phyloP scores from a whole-genome alignment of 768 basidiomycete genomes.

The Porphyrellus cyaneotinctus region DNA sequence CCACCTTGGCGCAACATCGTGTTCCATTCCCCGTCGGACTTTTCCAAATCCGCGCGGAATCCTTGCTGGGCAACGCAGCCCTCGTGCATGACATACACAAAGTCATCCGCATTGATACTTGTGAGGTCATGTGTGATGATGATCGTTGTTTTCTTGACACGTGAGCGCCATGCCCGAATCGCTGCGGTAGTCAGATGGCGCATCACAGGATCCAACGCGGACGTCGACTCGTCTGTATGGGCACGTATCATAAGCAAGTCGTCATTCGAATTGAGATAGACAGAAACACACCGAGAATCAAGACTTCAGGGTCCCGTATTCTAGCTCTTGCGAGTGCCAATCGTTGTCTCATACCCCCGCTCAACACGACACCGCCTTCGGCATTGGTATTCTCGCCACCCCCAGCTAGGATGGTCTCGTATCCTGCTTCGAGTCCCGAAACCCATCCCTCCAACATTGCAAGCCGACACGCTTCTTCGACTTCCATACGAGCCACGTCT shows the following conservation, averaged over 20 bases:
- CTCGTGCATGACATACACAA: constrained; percentile 87
- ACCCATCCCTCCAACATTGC: constrained; percentile 90
- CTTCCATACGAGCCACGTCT: constrained; percentile 60
- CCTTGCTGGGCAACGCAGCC: constrained; percentile 86
- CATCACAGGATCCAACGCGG: constrained; percentile 81
- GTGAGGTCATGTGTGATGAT: constrained; percentile 90
- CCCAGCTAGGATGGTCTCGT: constrained; percentile 64
- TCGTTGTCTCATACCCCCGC: constrained; percentile 91
- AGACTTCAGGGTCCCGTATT: constrained; percentile 78
- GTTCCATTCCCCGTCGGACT: constrained; percentile 59
- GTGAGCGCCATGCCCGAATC: constrained; percentile 52
- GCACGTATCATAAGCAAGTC: neutral
- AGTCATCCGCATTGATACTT: constrained; percentile 71
- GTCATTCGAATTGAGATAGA: neutral
- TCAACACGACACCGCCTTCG: constrained; percentile 65
- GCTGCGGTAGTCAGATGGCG: constrained; percentile 81
- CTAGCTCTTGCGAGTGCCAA: constrained; percentile 85
- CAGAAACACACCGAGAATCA: constrained; percentile 76
- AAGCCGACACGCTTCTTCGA: constrained; percentile 76
- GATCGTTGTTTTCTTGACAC: constrained; percentile 55
- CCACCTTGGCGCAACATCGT: constrained; percentile 68
- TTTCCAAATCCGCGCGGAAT: constrained; percentile 75
- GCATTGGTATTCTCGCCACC: constrained; percentile 39
- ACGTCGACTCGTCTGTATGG: constrained; percentile 69
- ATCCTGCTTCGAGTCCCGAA: constrained; percentile 76